Evolutionary conservation across 192 early-diverging fungal species (phyloP), one percentile per base, ranked within the genome.

Genomic region (Geranomyces michiganensis): DNA sequence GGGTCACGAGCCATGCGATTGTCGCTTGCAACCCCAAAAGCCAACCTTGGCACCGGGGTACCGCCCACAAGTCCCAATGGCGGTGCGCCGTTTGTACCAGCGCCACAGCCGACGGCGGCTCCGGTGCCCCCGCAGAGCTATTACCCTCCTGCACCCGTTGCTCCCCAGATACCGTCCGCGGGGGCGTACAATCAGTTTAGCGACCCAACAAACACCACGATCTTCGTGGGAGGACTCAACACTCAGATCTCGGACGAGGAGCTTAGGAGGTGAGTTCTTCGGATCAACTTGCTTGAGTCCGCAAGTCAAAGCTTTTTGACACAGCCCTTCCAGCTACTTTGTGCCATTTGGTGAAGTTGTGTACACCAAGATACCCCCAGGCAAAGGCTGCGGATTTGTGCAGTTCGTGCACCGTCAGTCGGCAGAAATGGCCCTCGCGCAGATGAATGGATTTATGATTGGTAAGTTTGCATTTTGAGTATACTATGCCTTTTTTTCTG

Each of bases 331-430:
- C 53, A 85, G 87, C 7, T 85, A 88, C 70, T 99, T 99, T 79
- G 78, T 86, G 15, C 84, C 86, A 33, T 96, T 94, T 85, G 97
- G 97, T 33, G 93, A 93, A 36, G 95, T 99, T 55, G 86, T 86
- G 0, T 93, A 96, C 80, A 91, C 93, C 70, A 96, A 96, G 77
- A 96, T 99, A 64, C 96, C 97, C 41, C 87, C 90, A 17, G 93
- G 94, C 58, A 95, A 94, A 71, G 92, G 93, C 14, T 99, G 97
- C 76, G 97, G 94, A 10, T 99, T 99, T 84, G 95, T 99, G 32
- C 92, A 93, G 59, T 99, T 88, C 77, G 87, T 87, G 30, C 88
- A 92, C 68, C 84, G 92, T 19, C 83, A 88, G 41, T 84, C 87
- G 72, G 97, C 97, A 29, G 95, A 96, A 75, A 84, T 88, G 70